These are phyloP conservation scores for Nasturtium officinale DNA, from an alignment of 345 rosid species.

Conservation along the genomic window DNA sequence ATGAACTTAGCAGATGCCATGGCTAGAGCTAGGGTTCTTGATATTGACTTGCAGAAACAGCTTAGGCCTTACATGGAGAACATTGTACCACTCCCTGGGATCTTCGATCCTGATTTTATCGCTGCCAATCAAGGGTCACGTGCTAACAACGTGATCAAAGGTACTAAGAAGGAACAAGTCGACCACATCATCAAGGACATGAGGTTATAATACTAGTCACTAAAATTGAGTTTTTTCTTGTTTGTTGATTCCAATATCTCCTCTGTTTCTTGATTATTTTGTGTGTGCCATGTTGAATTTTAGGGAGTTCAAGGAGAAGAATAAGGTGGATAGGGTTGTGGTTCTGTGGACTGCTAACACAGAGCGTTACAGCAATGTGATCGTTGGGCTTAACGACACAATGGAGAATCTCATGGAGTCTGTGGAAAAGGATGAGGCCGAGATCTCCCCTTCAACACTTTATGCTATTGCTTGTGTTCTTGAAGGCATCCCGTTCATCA, in stretches of 20 bases:
- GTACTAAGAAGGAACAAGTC: conserved; percentile 88
- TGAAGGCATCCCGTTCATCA: conserved; percentile 89
- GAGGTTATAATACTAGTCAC: conserved; percentile 47
- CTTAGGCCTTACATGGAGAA: conserved; percentile 96
- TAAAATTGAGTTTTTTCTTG: not conserved
- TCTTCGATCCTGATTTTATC: conserved; percentile 85
- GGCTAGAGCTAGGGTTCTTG: conserved; percentile 91
- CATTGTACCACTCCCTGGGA: conserved; percentile 89
- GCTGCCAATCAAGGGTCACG: conserved; percentile 96
- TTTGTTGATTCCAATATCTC: not conserved
- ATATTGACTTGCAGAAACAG: conserved; percentile 92
- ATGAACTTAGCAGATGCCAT: conserved; percentile 97
- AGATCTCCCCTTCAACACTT: conserved; percentile 97
- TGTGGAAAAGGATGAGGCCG: conserved; percentile 73
- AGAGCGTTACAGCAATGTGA: conserved; percentile 90
- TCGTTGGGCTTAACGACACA: conserved; percentile 89
- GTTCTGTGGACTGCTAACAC: conserved; percentile 99
- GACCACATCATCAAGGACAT: conserved; percentile 82
- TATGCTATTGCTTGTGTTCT: conserved; percentile 83
- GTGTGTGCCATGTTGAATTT: not conserved
- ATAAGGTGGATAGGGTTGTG: conserved; percentile 80
- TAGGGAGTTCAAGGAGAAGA: conserved; percentile 92
- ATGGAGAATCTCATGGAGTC: conserved; percentile 77
- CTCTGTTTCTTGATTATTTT: not conserved
- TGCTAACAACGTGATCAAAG: conserved; percentile 83